Evolutionary conservation across 2,329 filamentous ascomycete genomes (phyloP).

Genomic region (Basipetospora sp.): DNA sequence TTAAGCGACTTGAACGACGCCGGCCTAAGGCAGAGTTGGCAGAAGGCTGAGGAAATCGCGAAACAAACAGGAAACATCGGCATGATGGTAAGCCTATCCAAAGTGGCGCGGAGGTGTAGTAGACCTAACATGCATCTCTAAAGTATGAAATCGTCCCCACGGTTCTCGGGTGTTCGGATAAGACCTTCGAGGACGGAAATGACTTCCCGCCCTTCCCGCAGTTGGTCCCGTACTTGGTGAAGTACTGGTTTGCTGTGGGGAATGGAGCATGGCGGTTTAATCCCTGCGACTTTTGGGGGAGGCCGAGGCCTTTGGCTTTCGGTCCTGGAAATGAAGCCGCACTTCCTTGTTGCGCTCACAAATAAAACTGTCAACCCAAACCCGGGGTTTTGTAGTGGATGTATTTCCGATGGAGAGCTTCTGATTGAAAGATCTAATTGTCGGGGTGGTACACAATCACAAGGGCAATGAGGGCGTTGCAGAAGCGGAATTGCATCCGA

Average conservation of each 20-base stretch:
- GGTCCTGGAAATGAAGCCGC: too few relatives aligned
- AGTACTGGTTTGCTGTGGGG: constrained; percentile 12
- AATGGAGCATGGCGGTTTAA: constrained; percentile 17
- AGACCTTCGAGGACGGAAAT: constrained; percentile 13
- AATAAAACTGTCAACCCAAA: too few relatives aligned
- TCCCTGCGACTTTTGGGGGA: constrained; percentile 15
- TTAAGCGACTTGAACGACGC: constrained; percentile 12
- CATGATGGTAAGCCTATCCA: constrained; percentile 9
- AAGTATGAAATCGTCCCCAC: constrained; percentile 12
- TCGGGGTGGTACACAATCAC: too few relatives aligned
- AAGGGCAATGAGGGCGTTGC: too few relatives aligned
- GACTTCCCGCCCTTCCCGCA: constrained; percentile 13
- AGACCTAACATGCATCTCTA: too few relatives aligned
- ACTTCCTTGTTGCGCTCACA: too few relatives aligned
- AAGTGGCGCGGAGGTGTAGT: too few relatives aligned
- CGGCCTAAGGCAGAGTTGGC: constrained; percentile 9
- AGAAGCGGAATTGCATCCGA: too few relatives aligned
- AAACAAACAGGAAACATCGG: constrained; percentile 9
- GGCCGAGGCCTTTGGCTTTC: constrained; percentile 12
- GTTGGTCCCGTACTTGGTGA: constrained; percentile 13
- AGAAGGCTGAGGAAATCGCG: constrained; percentile 9
- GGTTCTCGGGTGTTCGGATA: constrained; percentile 13
- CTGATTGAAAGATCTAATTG: too few relatives aligned
- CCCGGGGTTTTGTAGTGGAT: too few relatives aligned
- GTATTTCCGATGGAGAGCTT: too few relatives aligned